Base-by-base conservation (phyloP, 2,329 filamentous ascomycete genomes). In the Phaeosphaeriaceae sp. region DNA sequence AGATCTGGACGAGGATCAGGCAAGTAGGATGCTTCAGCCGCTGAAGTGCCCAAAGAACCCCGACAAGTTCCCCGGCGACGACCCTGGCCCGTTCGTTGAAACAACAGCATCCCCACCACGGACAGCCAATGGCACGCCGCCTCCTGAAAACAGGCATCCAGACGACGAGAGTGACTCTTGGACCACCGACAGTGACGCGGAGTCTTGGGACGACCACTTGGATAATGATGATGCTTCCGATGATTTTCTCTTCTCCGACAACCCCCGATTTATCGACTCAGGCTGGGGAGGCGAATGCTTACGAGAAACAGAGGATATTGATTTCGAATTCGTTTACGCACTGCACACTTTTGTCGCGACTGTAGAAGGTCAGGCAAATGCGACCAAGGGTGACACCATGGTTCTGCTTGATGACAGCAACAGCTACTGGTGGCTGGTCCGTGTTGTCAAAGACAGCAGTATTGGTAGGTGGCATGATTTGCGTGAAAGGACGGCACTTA, bases 291-390 rank as follows among this genome's bases (percentile, higher is more conserved):
- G 85, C 81, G 86, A 91, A 83, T 90, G 89, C 92, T 97, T 93
- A 97, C 91, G 87, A 85, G 85, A 89, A 79, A 79, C 84, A 98
- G 95, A 99, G 86, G 95, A 99, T 74, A 99, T 99, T 80, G 95
- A 99, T 84, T 98, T 99, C 83, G 94, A 98, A 78, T 98, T 98
- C 80, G 95, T 99, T 60, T 99, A 99, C 81, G 95, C 95, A 25
- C 84, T 99, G 57, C 95, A 98, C 77, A 99, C 94, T 2, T 99
- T 99, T 73, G 91, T 97, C 65, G 95, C 95, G 25, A 98, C 95
- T 0, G 95, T 99, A 49, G 95, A 99, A 80, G 95, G 95, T 25
- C 95, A 99, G 79, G 95, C 95, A 62, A 99, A 98, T 82, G 95
- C 95, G 58, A 96, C 92, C 33, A 99, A 99, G 80, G 95, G 95